Base-by-base conservation (phyloP, 2,329 filamentous ascomycete genomes). In the Tolypocladium ophioglossoides region DNA sequence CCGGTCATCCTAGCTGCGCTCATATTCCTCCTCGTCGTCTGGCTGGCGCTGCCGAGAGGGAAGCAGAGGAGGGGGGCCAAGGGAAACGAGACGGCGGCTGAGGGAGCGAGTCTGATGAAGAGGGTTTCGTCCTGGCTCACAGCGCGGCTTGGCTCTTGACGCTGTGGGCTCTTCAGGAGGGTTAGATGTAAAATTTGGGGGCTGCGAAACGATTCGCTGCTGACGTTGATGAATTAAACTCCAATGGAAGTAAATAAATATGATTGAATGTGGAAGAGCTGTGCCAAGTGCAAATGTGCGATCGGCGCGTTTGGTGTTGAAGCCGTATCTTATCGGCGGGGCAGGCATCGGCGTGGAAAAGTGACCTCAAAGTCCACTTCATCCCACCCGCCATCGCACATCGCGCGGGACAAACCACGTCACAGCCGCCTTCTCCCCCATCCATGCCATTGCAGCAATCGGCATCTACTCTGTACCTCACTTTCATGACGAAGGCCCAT, bases 1-100 rank as follows among this genome's bases (percentile, higher is more conserved):
- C 79, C 81, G 3, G 73, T 83, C 20, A 68, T 79, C 9, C 58
- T 83, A 46, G 74, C 72, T 1, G 67, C 81, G 35, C 61, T 83
- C 11, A 68, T 67, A 5, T 66, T 72, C 24, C 74, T 78, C 52
- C 57, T 75, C 14, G 41, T 70, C 1, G 58, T 78, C 37, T 82
- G 78, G 78, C 59, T 67, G 24, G 59, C 68, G n/a, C 57, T 77
- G 14, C 74, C 74, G 0, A 70, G 0, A 35, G 0, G 69, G 0
- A 38, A 22, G 24, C 20, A 14, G 27, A 46, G 30, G 12, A 50
- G 3, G 16, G 4, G 10, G 10, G 40, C 34, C 22, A 34, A 27
- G 40, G 37, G 37, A 50, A 12, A 24, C 27, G 12, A 22, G 39
- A 4, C 11, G 20, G 20, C 39, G 20, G 20, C 6, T 11, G 12